Conservation (phyloP, 2,329 filamentous ascomycete genomes). For the Cercospora beticola region DNA sequence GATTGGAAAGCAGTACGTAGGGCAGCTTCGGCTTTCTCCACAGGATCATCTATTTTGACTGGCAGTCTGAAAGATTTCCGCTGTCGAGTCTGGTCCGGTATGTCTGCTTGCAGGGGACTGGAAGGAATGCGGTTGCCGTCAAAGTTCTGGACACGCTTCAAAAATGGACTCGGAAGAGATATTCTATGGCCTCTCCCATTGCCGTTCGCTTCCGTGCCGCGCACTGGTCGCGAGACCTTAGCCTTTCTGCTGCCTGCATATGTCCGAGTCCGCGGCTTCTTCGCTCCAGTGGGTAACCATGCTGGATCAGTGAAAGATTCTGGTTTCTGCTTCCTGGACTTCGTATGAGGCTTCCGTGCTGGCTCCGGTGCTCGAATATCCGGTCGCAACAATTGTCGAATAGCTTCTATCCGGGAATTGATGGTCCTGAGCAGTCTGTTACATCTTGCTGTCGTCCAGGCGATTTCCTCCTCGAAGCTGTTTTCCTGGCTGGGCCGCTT, state of each 20-base stretch:
- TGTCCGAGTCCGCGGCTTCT: conserved; percentile 12
- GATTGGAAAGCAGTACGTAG: background rate
- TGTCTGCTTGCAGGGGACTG: background rate
- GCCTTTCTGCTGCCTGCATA: conserved; percentile 16
- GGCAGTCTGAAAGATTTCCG: conserved; percentile 8
- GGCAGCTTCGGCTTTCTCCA: conserved; percentile 2
- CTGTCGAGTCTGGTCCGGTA: background rate
- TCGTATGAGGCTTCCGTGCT: background rate
- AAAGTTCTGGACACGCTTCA: conserved; percentile 11
- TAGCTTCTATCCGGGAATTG: conserved; percentile 18
- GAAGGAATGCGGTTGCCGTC: background rate
- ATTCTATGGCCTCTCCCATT: background rate
- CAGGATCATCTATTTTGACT: conserved; percentile 11
- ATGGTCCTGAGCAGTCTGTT: conserved; percentile 26
- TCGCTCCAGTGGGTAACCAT: conserved; percentile 21
- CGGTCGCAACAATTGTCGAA: conserved; percentile 17
- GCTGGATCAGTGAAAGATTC: conserved; percentile 21
- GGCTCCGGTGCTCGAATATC: background rate
- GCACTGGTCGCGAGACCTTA: background rate
- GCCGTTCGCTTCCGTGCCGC: background rate
- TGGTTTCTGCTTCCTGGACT: conserved; percentile 8
- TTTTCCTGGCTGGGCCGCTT: conserved; percentile 14
- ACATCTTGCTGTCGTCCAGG: conserved; percentile 27
- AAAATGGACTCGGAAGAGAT: conserved; percentile 22
- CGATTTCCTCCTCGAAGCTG: conserved; percentile 21